Base-by-base conservation (phyloP, 805 yeast species). In the Cyberlindnera saturnus region DNA sequence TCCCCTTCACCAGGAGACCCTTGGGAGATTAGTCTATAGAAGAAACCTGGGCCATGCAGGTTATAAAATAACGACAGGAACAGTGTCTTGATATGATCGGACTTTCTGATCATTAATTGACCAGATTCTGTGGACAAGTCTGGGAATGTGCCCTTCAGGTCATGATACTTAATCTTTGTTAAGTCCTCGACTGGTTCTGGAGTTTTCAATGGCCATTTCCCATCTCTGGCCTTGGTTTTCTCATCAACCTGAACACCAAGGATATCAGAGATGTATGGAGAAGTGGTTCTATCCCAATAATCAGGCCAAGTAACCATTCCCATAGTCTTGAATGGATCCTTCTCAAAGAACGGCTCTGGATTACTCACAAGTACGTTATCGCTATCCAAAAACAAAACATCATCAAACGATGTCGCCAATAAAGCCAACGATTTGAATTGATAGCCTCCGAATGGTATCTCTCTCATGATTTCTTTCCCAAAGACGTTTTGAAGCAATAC, bases 1-100 rank as follows among this genome's bases (percentile, higher is more conserved):
- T 84, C 91, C 40, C 91, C 90, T 65, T 83, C 85, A 23, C 91
- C 91, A 1, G 87, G 80, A 20, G 78, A 69, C 5, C 87, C 87
- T 56, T 82, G 90, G 0, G 86, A 75, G 49, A 84, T 67, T 44
- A 84, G 61, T 10, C 81, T 82, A 53, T 83, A 84, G 59, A 77
- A 84, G 63, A 73, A 79, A 8, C 69, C 61, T 1, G 88, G 88
- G 0, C 91, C 90, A 59, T 68, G 66, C 1, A 79, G 61, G 52
- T 84, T 83, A 59, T 84, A 84, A 60, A 81, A 83, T 33, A 79
- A 64, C 3, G 85, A 68, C 38, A 84, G 61, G 20, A 82, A 57
- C 37, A 83, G 57, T 0, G 87, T 79, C 45, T 70, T 72, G 42
- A 80, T 54, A 55, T 83, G 91, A 2, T 67, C 61, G 8, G 72